Conservation (phyloP, 345 rosid species). For the Syzygium oleosum region DNA sequence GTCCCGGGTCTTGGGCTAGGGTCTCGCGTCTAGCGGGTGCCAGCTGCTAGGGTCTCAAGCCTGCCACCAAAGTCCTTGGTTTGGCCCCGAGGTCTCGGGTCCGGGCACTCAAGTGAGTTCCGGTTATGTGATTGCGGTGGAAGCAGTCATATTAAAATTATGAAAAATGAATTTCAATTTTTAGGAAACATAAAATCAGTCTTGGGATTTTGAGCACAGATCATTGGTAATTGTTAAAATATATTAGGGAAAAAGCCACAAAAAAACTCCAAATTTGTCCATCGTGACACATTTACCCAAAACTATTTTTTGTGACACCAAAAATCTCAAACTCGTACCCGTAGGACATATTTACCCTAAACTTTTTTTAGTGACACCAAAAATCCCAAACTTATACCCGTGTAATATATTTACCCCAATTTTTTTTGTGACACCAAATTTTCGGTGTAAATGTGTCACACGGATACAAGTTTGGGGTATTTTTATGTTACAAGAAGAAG, state of each 20-base stretch:
- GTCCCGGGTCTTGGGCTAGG: not conserved
- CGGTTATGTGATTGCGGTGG: not conserved
- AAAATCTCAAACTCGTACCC: too few relatives aligned
- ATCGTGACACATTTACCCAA: too few relatives aligned
- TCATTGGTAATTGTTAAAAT: not conserved
- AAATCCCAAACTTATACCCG: too few relatives aligned
- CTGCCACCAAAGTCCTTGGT: not conserved
- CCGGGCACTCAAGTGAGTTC: not conserved
- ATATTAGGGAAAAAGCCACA: too few relatives aligned
- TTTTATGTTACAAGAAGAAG: too few relatives aligned
- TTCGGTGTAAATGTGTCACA: too few relatives aligned
- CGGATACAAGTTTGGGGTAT: too few relatives aligned
- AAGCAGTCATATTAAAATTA: not conserved
- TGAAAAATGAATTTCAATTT: not conserved
- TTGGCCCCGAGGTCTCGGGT: not conserved
- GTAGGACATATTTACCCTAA: rapidly evolving
- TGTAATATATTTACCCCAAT: rapidly evolving
- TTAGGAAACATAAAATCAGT: not conserved
- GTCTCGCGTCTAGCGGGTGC: not conserved
- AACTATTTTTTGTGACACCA: too few relatives aligned
- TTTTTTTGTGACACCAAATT: too few relatives aligned
- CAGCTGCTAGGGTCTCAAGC: not conserved
- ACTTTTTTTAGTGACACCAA: rapidly evolving
- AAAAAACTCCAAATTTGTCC: too few relatives aligned
- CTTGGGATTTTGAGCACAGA: rapidly evolving